These are phyloP conservation scores for Crepidotus variabilis DNA, from an alignment of 768 basidiomycete species.

Conservation along the genomic window DNA sequence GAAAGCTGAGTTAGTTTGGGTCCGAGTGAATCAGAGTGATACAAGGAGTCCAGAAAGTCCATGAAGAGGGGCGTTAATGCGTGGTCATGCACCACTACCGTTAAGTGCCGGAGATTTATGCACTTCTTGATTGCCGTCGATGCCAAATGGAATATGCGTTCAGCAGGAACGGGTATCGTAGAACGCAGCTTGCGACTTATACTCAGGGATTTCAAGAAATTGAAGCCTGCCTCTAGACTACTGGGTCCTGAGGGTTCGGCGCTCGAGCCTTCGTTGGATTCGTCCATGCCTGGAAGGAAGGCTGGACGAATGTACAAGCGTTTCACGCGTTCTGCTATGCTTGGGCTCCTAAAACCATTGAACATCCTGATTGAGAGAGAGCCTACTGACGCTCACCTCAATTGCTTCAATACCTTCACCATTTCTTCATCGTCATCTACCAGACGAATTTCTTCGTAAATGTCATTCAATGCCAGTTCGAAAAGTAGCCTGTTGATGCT, in stretches of 20 bases:
- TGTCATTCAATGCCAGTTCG: constrained; percentile 24
- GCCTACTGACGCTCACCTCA: constrained; percentile 11
- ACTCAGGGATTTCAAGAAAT: not conserved
- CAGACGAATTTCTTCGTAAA: constrained; percentile 26
- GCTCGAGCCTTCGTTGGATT: not conserved
- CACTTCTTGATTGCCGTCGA: constrained; percentile 11
- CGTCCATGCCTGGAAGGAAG: constrained; percentile 20
- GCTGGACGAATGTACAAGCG: constrained; percentile 23
- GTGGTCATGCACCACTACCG: constrained; percentile 23
- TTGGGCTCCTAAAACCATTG: constrained; percentile 10
- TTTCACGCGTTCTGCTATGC: constrained; percentile 19
- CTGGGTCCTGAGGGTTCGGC: not conserved
- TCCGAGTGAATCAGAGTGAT: constrained; percentile 16
- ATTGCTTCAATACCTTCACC: constrained; percentile 18
- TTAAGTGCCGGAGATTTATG: constrained; percentile 18
- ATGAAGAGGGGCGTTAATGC: constrained; percentile 15
- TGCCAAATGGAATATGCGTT: constrained; percentile 11
- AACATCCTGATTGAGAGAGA: not conserved
- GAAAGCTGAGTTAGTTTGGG: constrained; percentile 14
- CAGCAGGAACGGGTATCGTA: not conserved
- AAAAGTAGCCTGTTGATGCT: constrained; percentile 26
- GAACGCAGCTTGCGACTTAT: not conserved
- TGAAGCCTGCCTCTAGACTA: not conserved
- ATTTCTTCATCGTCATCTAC: constrained; percentile 18
- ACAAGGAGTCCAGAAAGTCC: constrained; percentile 16